Base-by-base conservation (phyloP, 1,284 basidiomycete genomes). In the Tylopilus sp. region DNA sequence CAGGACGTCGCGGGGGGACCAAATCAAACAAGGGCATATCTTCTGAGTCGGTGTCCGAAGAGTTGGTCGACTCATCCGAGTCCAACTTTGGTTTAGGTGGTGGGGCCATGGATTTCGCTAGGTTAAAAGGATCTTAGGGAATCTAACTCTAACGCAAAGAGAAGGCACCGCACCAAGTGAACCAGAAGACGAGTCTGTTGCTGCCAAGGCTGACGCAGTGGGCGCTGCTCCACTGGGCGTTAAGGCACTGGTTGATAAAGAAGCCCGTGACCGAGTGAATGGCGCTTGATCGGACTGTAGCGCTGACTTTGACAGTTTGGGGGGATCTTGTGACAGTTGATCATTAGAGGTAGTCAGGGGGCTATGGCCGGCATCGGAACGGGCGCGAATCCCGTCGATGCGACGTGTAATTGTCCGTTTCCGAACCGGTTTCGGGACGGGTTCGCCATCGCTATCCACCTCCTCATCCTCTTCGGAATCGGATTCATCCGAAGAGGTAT, bases 21-120 rank as follows among this genome's bases (percentile, higher is more conserved):
- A 76, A 56, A 18, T 59, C 60, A 1, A 73, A 67, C 34, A 79
- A 61, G 4, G 77, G 77, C 31, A 71, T 66, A 52, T 68, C 64
- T 41, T 76, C 69, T 18, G 75, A 74, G 16, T 72, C 69, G n/a
- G 44, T 41, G 28, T 66, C 55, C 1, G 56, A 55, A 33, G 57
- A 55, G 16, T 59, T 57, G 1, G 61, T 56, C 2, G 59, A 63
- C 12, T 62, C 60, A 37, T 64, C 49, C 0, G 57, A 48, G 23
- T 55, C 51, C 4, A 54, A 38, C n/a, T 31, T 46, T 7, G 18
- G 41, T 36, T 51, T 54, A 18, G 8, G 49, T 11, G 43, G 30
- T 6, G 49, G 35, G 15, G n/a, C 15, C 30, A 26, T 49, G 8
- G 46, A 39, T 28, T 41, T 56, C 31, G 44, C 62, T 64, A 38